Base-by-base conservation (phyloP, 495 filamentous ascomycete genomes). In the Penicillium alfredii region DNA sequence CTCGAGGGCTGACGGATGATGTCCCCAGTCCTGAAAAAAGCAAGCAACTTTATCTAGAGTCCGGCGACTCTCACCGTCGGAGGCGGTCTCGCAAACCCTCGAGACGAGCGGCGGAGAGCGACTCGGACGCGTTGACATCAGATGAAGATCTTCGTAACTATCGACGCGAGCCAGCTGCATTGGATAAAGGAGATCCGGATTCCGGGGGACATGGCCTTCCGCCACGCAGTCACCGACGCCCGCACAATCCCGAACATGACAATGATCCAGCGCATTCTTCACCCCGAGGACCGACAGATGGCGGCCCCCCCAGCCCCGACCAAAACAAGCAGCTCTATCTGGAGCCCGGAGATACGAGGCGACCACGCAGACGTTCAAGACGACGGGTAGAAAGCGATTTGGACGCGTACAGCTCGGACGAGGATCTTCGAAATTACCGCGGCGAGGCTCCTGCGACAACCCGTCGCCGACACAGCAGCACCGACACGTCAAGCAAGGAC, bases 131-230 rank as follows among this genome's bases (percentile, higher is more conserved):
- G 8, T 58, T 54, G 32, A 55, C 51, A 0, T 65, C 63, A 1
- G 64, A 67, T 17, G 63, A 65, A 8, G 64, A 68, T 27, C 47
- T 63, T 6, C 56, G 53, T 24, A 60, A 58, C 19, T 63, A 62
- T 27, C 49, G 56, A 13, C 53, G 56, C 5, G 62, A 64, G 18
- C 58, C 53, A 3, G 38, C 47, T 20, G 44, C 60, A n/a, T n/a
- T n/a, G n/a, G n/a, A n/a, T n/a, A n/a, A n/a, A n/a, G n/a, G n/a
- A n/a, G n/a, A n/a, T n/a, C n/a, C n/a, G n/a, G n/a, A n/a, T n/a
- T n/a, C n/a, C n/a, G n/a, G n/a, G n/a, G n/a, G n/a, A n/a, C n/a
- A n/a, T n/a, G n/a, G n/a, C n/a, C n/a, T n/a, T n/a, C n/a, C n/a
- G n/a, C n/a, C n/a, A n/a, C n/a, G 33, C n/a, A 39, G 27, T 4